phyloP scores from a whole-genome alignment of 768 basidiomycete genomes.

The Dioszegia hungarica region DNA sequence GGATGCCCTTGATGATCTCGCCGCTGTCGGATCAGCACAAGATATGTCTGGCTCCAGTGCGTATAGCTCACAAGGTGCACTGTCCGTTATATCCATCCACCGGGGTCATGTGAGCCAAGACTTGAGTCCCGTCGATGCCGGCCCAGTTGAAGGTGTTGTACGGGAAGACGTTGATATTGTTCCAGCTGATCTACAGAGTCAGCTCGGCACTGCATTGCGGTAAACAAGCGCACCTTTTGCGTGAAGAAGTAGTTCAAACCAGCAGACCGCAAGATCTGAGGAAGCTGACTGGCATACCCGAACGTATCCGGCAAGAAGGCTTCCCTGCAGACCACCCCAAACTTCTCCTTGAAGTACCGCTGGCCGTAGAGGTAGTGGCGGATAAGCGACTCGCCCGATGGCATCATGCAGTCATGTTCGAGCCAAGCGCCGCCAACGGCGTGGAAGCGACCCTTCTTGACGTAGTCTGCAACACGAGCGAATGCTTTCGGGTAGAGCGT shows the following conservation, averaged over 20 bases:
- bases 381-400: slow-evolving; percentile 81
- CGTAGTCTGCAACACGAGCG: slow-evolving; percentile 66
- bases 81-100: slow-evolving; percentile 72
- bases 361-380: slow-evolving; percentile 88
- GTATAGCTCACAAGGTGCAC: slow-evolving; percentile 7
- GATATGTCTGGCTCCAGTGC: too few species aligned
- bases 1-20: neutral
- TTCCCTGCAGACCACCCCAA: slow-evolving; percentile 46
- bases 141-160: slow-evolving; percentile 84
- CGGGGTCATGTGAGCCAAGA: slow-evolving; percentile 94
- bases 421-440: slow-evolving; percentile 90
- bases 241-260: slow-evolving; percentile 96
- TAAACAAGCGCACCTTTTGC: slow-evolving; percentile 60
- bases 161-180: slow-evolving; percentile 84
- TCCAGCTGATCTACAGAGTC: slow-evolving; percentile 49
- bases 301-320: slow-evolving; percentile 51
- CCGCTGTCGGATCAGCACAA: neutral
- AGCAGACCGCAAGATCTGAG: slow-evolving; percentile 68
- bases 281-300: slow-evolving; percentile 74
- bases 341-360: slow-evolving; percentile 63
- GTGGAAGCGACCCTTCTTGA: slow-evolving; percentile 68
- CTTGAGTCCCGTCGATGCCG: slow-evolving; percentile 86
- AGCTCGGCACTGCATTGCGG: slow-evolving; percentile 53
- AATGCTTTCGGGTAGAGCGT: slow-evolving; percentile 73
- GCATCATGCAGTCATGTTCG: slow-evolving; percentile 64